Conservation (phyloP, 23 red algal genomes). For the Gracilaria caudata region DNA sequence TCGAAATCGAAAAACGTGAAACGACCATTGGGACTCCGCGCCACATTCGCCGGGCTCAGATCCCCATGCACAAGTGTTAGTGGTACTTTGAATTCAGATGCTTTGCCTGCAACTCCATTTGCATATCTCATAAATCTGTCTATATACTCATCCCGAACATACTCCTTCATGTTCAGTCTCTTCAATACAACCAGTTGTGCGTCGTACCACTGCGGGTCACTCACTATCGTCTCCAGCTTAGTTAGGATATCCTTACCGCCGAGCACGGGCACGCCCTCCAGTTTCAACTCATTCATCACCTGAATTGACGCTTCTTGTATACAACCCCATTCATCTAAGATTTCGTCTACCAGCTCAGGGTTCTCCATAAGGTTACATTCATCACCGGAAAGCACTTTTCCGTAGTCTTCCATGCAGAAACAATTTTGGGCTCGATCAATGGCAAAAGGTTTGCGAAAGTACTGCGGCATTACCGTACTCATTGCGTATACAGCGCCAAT, state of each 20-base stretch:
- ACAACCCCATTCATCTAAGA: slow-evolving; percentile 11
- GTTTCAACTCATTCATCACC: slow-evolving; percentile 1
- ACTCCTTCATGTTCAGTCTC: background rate
- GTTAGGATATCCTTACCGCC: background rate
- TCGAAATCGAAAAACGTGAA: slow-evolving; percentile 34
- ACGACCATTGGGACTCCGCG: background rate
- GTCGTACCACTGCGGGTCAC: slow-evolving; percentile 1
- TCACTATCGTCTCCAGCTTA: background rate
- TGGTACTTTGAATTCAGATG: slow-evolving; percentile 4
- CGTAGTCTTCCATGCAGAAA: background rate
- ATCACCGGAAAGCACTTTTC: background rate
- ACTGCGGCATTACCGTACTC: background rate
- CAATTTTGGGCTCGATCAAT: background rate
- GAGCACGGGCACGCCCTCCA: slow-evolving; percentile 11
- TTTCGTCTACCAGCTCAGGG: background rate
- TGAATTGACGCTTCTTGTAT: slow-evolving; percentile 13
- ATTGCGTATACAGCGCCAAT: background rate
- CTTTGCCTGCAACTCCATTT: background rate
- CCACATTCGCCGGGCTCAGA: slow-evolving; percentile 3
- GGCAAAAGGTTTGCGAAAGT: slow-evolving; percentile 6
- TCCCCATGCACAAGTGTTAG: slow-evolving; percentile 26
- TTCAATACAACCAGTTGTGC: slow-evolving; percentile 1
- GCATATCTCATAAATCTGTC: background rate
- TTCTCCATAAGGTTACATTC: background rate
- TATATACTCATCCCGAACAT: slow-evolving; percentile 12